phyloP scores from a whole-genome alignment of 1,284 basidiomycete genomes.

The Meripilus lineatus region DNA sequence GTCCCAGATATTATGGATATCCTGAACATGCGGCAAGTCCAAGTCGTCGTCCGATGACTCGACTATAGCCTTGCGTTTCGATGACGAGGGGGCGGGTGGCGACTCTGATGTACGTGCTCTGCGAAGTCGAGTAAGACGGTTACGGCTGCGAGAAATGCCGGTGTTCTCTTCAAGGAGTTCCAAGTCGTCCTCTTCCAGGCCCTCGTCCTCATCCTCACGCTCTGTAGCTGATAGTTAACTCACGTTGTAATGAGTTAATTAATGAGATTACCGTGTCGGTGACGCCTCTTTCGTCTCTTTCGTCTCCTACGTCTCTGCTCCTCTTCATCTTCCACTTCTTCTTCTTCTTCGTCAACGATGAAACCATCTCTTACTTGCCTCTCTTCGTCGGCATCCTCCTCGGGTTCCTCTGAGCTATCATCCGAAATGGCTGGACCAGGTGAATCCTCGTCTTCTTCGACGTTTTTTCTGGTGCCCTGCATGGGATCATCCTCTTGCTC shows the following conservation, averaged over 20 bases:
- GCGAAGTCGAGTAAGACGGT: conserved; percentile 66
- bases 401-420: conserved; percentile 82
- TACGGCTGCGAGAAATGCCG: conserved; percentile 59
- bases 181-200: conserved; percentile 93
- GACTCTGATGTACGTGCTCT: conserved; percentile 67
- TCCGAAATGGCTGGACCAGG: conserved; percentile 42
- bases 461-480: conserved; percentile 45
- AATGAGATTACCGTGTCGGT: conserved; percentile 40
- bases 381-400: conserved; percentile 81
- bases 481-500: conserved; percentile 53
- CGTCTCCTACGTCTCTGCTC: conserved; percentile 52
- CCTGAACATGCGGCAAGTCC: conserved; percentile 49
- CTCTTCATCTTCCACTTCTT: conserved; percentile 58
- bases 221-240: conserved; percentile 24
- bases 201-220: conserved; percentile 59
- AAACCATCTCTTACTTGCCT: conserved; percentile 73
- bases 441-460: conserved; percentile 48
- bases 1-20: conserved; percentile 83
- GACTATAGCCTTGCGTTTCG: conserved; percentile 50
- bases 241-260: conserved; percentile 1
- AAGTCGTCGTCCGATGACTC: conserved; percentile 69
- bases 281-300: conserved; percentile 66
- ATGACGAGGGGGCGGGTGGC: conserved; percentile 56
- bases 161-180: conserved; percentile 95
- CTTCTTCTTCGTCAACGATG: conserved; percentile 80